Evolutionary conservation across 2,329 filamentous ascomycete genomes (phyloP), one percentile per base, ranked within the genome.

Genomic region (Aspergillus costaricaensis): DNA sequence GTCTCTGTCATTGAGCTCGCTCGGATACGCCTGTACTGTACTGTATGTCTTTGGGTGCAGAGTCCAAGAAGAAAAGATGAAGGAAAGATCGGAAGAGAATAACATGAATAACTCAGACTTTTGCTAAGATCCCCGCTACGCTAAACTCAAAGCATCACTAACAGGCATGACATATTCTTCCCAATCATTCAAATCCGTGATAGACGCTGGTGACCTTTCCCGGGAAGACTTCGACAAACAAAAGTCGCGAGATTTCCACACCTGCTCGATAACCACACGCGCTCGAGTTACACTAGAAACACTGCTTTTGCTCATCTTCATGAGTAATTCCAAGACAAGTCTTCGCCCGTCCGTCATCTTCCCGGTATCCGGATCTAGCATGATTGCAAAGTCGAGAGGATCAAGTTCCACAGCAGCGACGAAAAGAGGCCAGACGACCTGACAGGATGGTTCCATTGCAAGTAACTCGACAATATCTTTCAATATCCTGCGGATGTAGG

Each of bases 241-340:
- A 36, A 27, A 7, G 7, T 51, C 49, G 23, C 76, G 69, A 44
- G 70, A 68, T 43, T 70, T 67, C 77, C 77, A 79, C 15, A 79
- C 72, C 21, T 73, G 76, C 17, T 73, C 70, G 30, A 79, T 76
- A 1, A 79, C 77, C 3, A 72, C 70, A 5, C 74, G 67, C 5
- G 73, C 77, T 7, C 74, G 69, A 14, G 71, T 66, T 1, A 78
- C 68, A 50, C 79, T 79, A 0, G 77, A 53, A 3, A 60, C 55
- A 30, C 54, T 60, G 12, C 25, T 52, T 4, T 53, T 57, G 14
- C 54, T 44, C 58, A 60, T 60, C 14, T 41, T 49, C 17, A 15
- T 58, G 9, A 47, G 54, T 39, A 51, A 3, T 4, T 21, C 41
- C 38, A 52, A 30, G 17, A 52, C 38, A n/a, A 58, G 8, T 4